phyloP scores from a whole-genome alignment of 352 stramenopile species.

The Phytophthora gonapodyides region DNA sequence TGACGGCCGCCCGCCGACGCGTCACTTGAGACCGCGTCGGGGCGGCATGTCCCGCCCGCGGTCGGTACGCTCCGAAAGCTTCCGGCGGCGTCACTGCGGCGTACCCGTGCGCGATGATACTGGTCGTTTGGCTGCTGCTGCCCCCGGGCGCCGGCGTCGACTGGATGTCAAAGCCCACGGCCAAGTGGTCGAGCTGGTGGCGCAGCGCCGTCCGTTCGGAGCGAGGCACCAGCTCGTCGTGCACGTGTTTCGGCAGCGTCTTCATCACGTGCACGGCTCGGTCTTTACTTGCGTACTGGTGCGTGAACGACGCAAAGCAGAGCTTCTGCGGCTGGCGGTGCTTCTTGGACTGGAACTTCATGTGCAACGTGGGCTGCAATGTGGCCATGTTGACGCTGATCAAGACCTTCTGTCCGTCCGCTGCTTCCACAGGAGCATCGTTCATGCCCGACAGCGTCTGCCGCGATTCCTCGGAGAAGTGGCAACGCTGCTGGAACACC shows the following conservation, averaged over 20 bases:
- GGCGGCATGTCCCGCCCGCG: conserved; percentile 5
- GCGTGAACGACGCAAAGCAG: conserved; percentile 51
- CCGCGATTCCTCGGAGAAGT: conserved; percentile 35
- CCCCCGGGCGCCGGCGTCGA: conserved; percentile 27
- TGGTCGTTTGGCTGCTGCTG: conserved; percentile 42
- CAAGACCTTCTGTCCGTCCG: conserved; percentile 25
- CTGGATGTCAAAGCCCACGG: conserved; percentile 57
- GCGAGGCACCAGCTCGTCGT: conserved; percentile 53
- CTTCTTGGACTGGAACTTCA: conserved; percentile 38
- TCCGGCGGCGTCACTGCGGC: conserved; percentile 44
- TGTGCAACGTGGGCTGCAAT: conserved; percentile 32
- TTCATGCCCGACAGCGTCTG: conserved; percentile 25
- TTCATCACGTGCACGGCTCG: conserved; percentile 67
- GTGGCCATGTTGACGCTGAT: conserved; percentile 43
- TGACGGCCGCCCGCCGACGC: conserved; percentile 35
- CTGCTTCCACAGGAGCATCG: conserved; percentile 3
- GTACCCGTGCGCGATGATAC: conserved; percentile 54
- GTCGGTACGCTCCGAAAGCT: conserved; percentile 33
- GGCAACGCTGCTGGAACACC: conserved; percentile 45
- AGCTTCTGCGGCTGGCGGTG: conserved; percentile 44
- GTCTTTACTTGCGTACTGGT: conserved; percentile 46
- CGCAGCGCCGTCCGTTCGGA: conserved; percentile 52
- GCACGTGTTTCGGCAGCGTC: conserved; percentile 57
- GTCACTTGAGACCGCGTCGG: conserved; percentile 30
- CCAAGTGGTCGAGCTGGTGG: conserved; percentile 59